Evolutionary conservation across 2,329 filamentous ascomycete species (phyloP).

Genomic region (Teratosphaeria epicoccoides): DNA sequence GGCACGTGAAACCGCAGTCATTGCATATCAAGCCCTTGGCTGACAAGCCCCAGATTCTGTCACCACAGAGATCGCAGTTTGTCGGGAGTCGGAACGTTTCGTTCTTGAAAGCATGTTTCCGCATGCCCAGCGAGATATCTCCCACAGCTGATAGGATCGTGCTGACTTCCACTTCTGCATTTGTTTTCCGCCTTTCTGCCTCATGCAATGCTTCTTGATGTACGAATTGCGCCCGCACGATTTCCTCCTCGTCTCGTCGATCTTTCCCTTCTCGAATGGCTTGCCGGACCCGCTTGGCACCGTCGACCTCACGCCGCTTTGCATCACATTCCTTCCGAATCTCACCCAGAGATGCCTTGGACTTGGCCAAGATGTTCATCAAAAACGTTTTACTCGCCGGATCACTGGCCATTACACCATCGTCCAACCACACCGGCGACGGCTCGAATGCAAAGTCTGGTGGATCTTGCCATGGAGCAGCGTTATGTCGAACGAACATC

Average conservation of each 20-base stretch:
- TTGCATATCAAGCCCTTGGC: constrained; percentile 94
- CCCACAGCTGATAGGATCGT: constrained; percentile 88
- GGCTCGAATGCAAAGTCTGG: constrained; percentile 79
- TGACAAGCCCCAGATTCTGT: constrained; percentile 92
- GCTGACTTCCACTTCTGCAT: constrained; percentile 82
- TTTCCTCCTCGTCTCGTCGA: constrained; percentile 76
- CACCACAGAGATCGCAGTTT: constrained; percentile 92
- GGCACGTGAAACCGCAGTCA: constrained; percentile 95
- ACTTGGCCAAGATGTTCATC: constrained; percentile 83
- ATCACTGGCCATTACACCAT: constrained; percentile 74
- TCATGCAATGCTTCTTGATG: constrained; percentile 79
- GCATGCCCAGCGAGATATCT: constrained; percentile 82
- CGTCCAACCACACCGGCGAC: constrained; percentile 94
- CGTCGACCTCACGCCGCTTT: constrained; percentile 76
- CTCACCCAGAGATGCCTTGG: constrained; percentile 72
- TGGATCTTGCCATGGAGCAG: constrained; percentile 69
- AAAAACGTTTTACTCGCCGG: constrained; percentile 81
- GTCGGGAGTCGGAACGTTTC: constrained; percentile 99
- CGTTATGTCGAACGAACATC: constrained; percentile 96
- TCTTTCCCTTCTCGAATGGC: constrained; percentile 72
- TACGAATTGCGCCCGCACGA: constrained; percentile 72
- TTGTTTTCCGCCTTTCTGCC: constrained; percentile 70
- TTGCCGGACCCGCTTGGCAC: constrained; percentile 61
- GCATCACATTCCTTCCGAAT: constrained; percentile 74
- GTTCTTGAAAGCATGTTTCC: constrained; percentile 96